Percentiles rank a stretch among this genome's conserved stretches.
These are phyloP conservation scores for Mycena galopus DNA, from an alignment of 768 basidiomycete genomes.

Conservation along the genomic window DNA sequence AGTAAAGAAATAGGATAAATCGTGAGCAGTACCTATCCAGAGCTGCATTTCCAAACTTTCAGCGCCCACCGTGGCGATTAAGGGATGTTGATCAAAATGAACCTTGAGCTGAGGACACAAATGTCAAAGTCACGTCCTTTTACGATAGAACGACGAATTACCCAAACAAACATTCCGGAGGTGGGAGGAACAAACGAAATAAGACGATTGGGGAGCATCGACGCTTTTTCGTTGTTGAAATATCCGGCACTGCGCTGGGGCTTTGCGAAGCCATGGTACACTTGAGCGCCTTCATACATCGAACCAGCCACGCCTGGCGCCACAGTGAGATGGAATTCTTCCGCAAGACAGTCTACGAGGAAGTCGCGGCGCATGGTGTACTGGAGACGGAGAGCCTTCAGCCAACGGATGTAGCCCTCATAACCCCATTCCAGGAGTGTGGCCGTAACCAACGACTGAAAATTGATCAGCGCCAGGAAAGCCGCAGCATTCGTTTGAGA, in stretches of 20 bases:
- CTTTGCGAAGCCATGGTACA: slow-evolving; percentile 62
- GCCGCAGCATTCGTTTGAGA: slow-evolving; percentile 6
- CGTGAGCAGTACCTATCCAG: slow-evolving; percentile 51
- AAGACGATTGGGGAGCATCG: slow-evolving; percentile 46
- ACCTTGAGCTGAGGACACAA: slow-evolving; percentile 63
- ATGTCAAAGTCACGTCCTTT: slow-evolving; percentile 12
- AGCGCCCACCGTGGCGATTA: slow-evolving; percentile 51
- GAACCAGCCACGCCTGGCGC: slow-evolving; percentile 42
- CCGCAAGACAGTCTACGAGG: slow-evolving; percentile 72
- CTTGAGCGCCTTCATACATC: slow-evolving; percentile 52
- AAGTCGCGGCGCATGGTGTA: slow-evolving; percentile 72
- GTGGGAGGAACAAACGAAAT: slow-evolving; percentile 82
- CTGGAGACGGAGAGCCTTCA: slow-evolving; percentile 73
- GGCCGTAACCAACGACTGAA: slow-evolving; percentile 67
- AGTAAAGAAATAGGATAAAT: neutral
- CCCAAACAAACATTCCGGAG: slow-evolving; percentile 90
- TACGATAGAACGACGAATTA: slow-evolving; percentile 38
- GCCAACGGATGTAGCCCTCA: slow-evolving; percentile 83
- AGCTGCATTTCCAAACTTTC: slow-evolving; percentile 68
- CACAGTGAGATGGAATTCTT: slow-evolving; percentile 71
- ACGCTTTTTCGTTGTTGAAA: slow-evolving; percentile 57
- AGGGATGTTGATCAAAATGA: slow-evolving; percentile 70
- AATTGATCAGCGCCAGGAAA: slow-evolving; percentile 1
- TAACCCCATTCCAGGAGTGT: slow-evolving; percentile 76
- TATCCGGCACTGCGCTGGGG: slow-evolving; percentile 33